These are phyloP conservation scores for Rhynchosporium graminicola DNA, from an alignment of 2,329 filamentous ascomycete genomes.

Conservation along the genomic window DNA sequence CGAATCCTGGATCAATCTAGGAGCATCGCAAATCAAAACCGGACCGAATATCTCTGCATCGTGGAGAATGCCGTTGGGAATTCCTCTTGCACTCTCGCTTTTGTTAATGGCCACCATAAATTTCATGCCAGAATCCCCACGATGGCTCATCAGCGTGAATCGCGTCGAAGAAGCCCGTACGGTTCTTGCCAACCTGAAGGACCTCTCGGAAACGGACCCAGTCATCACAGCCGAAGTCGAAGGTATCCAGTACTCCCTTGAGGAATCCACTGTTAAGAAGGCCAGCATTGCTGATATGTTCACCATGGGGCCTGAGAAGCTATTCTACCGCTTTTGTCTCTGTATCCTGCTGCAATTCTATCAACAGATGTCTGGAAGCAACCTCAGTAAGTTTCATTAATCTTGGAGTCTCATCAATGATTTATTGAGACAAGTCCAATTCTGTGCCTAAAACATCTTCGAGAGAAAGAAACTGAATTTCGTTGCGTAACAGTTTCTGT, in stretches of 20 bases:
- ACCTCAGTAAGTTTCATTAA: constrained; percentile 33
- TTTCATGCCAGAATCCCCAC: constrained; percentile 43
- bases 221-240: constrained; percentile 43
- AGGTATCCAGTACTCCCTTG: constrained; percentile 51
- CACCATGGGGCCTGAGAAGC: constrained; percentile 52
- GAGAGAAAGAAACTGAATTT: too few relatives aligned
- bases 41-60: constrained; percentile 34
- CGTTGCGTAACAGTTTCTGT: constrained; percentile 37
- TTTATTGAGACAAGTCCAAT: too few relatives aligned
- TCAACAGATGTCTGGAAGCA: constrained; percentile 49
- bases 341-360: constrained; percentile 53
- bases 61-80: constrained; percentile 43
- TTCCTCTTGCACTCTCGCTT: constrained; percentile 41
- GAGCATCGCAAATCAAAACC: constrained; percentile 42
- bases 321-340: constrained; percentile 52
- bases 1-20: constrained; percentile 49
- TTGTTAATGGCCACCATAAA: constrained; percentile 39
- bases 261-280: constrained; percentile 45
- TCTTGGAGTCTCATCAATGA: too few relatives aligned
- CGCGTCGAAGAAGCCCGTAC: constrained; percentile 43
- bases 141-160: constrained; percentile 41
- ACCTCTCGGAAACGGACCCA: constrained; percentile 17
- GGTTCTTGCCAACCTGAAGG: constrained; percentile 23
- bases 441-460: too few relatives aligned
- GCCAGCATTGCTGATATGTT: constrained; percentile 48